These are phyloP conservation scores for Rhynchospora pubera DNA, from an alignment of 176 grass and related monocot species.

Conservation along the genomic window DNA sequence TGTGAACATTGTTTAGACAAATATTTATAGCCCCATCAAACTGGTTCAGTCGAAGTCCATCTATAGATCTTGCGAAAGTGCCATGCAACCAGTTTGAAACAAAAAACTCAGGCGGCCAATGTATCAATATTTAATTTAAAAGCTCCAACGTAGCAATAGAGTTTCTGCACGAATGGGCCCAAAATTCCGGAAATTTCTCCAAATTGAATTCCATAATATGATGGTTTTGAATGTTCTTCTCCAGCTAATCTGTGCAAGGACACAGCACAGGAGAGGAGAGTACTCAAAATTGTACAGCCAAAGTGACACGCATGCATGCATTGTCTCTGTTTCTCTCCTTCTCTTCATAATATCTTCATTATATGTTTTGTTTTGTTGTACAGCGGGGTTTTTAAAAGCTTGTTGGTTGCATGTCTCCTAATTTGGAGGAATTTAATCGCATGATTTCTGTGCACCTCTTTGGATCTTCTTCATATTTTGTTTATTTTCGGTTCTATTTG, in stretches of 20 bases:
- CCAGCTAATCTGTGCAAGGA: constrained; percentile 21
- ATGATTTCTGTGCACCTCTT: neutral
- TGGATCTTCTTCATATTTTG: neutral
- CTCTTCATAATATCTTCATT: no score
- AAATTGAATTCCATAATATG: no score
- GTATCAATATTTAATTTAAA: no score
- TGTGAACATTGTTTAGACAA: no score
- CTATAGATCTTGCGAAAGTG: no score
- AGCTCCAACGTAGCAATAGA: no score
- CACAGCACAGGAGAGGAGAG: neutral
- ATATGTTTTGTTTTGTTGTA: neutral
- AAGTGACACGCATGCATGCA: neutral
- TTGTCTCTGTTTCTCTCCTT: constrained; percentile 2
- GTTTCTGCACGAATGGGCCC: no score
- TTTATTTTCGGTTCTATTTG: neutral
- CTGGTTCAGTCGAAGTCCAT: no score
- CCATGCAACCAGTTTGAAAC: no score
- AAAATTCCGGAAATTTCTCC: no score
- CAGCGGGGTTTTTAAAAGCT: constrained; percentile 14
- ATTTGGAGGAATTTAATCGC: neutral
- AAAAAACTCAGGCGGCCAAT: no score
- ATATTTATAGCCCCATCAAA: no score
- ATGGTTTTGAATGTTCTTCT: neutral
- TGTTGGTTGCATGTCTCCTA: constrained; percentile 24
- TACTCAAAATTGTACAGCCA: neutral